phyloP scores from a whole-genome alignment of 2,329 filamentous ascomycete species.

The Sclerotinia subarctica region DNA sequence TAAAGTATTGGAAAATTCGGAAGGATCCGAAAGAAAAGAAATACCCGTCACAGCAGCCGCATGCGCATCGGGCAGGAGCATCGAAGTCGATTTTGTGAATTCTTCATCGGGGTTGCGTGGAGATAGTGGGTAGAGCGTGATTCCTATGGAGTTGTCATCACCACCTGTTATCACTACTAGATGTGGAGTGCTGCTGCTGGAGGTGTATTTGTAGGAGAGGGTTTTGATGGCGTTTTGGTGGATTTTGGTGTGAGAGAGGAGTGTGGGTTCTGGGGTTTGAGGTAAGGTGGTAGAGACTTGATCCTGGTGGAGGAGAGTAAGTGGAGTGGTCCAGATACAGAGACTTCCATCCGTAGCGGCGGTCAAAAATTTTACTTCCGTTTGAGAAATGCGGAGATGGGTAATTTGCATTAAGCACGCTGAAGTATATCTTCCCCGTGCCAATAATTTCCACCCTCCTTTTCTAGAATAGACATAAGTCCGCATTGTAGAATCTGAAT shows the following conservation, averaged over 20 bases:
- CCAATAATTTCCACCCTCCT: constrained; percentile 49
- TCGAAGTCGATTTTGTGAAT: background rate
- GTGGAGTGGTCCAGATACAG: constrained; percentile 51
- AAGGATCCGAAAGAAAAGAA: constrained; percentile 35
- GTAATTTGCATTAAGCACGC: constrained; percentile 69
- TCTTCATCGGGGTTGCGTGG: background rate
- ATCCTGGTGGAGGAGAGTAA: background rate
- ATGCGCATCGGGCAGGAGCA: constrained; percentile 58
- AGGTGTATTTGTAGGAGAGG: constrained; percentile 45
- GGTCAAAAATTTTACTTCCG: constrained; percentile 51
- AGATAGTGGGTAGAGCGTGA: constrained; percentile 45
- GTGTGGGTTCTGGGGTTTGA: constrained; percentile 1
- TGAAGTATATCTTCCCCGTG: constrained; percentile 60
- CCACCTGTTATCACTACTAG: constrained; percentile 69
- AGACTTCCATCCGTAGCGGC: constrained; percentile 80
- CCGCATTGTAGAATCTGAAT: constrained; percentile 80
- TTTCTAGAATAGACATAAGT: constrained; percentile 48
- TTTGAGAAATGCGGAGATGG: constrained; percentile 43
- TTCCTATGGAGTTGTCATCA: constrained; percentile 78
- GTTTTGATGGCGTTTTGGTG: constrained; percentile 83
- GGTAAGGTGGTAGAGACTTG: background rate
- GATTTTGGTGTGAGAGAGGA: constrained; percentile 44
- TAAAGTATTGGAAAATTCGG: background rate
- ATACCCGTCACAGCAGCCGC: constrained; percentile 67
- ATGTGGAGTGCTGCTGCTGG: constrained; percentile 29